Evolutionary conservation across 352 stramenopile genomes (phyloP), one percentile per base, ranked within the genome.

Genomic region (Discostella stelligera): DNA sequence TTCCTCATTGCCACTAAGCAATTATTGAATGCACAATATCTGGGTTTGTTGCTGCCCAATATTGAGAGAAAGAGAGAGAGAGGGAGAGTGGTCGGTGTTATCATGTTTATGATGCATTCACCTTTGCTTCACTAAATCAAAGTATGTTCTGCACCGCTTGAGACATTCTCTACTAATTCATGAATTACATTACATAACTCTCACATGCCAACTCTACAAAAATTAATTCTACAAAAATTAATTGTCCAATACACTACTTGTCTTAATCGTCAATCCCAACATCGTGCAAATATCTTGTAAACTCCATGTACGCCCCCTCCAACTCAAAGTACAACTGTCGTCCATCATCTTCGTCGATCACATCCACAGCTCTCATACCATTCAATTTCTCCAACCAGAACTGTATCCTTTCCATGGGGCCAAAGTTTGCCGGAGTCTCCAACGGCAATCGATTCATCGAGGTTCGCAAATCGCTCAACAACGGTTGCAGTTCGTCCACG

Each of bases 401-500:
- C 79, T 98, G 87, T 25, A 98, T 94, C 80, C 97, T 98, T 37
- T 94, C 80, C 58, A 96, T 95, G 6, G 93, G 94, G 44, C 97
- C 90, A 86, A 98, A 98, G 66, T 97, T 94, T n/a, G 94, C 93
- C 9, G 96, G 95, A 16, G 98, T 82, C 16, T 96, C 96, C 37
- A 44, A 44, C n/a, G 95, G 96, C 39, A 98, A 85, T 84, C 96
- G 92, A 18, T 94, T 98, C 58, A 99, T 86, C 16, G 91, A 94
- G 74, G 95, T 94, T 93, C 98, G 97, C 77, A 98, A 94, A 86
- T 98, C 96, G 70, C 91, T 97, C 69, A 99, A 79, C 53, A 98
- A 81, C 58, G 96, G 97, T 86, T 98, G 96, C 58, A 99, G 71
- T 84, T 98, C 96, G 86, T 99, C 96, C 52, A 99, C 96, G 5